Evolutionary conservation across 2,329 filamentous ascomycete species (phyloP).

Genomic region (Fusarium liriodendri): DNA sequence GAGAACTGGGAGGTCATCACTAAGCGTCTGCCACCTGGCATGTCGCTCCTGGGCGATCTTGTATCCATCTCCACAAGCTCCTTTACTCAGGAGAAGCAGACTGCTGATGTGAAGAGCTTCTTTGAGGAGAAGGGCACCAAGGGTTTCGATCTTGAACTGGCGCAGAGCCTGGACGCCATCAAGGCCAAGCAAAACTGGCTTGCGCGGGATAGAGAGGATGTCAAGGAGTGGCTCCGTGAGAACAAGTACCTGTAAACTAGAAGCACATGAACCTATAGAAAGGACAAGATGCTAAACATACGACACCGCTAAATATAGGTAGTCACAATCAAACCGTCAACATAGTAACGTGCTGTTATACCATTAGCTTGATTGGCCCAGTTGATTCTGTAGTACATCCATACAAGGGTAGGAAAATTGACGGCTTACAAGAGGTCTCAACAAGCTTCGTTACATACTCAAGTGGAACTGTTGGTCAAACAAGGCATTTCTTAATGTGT

Average conservation of each 20-base stretch:
- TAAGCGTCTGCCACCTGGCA: constrained; percentile 84
- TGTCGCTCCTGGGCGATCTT: constrained; percentile 86
- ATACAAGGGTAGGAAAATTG: neutral
- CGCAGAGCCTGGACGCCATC: constrained; percentile 89
- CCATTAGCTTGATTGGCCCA: neutral
- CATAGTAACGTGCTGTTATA: neutral
- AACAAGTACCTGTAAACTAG: constrained; percentile 44
- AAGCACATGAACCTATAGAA: neutral
- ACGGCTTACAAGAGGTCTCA: neutral
- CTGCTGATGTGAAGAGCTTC: constrained; percentile 81
- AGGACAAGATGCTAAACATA: neutral
- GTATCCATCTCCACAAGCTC: constrained; percentile 84
- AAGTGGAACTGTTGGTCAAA: neutral
- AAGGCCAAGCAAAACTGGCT: constrained; percentile 77
- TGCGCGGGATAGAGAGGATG: constrained; percentile 73
- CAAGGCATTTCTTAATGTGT: constrained; percentile 38
- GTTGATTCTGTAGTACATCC: neutral
- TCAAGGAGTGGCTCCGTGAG: constrained; percentile 64
- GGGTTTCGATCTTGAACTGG: constrained; percentile 86
- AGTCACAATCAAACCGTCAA: constrained; percentile 3
- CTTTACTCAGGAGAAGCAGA: constrained; percentile 82
- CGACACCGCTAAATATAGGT: neutral
- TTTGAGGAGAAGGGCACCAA: constrained; percentile 85
- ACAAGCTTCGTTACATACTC: neutral
- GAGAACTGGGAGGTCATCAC: constrained; percentile 88